These are phyloP conservation scores for Backusella westeae DNA, from an alignment of 192 early-diverging fungal species.

Conservation along the genomic window DNA sequence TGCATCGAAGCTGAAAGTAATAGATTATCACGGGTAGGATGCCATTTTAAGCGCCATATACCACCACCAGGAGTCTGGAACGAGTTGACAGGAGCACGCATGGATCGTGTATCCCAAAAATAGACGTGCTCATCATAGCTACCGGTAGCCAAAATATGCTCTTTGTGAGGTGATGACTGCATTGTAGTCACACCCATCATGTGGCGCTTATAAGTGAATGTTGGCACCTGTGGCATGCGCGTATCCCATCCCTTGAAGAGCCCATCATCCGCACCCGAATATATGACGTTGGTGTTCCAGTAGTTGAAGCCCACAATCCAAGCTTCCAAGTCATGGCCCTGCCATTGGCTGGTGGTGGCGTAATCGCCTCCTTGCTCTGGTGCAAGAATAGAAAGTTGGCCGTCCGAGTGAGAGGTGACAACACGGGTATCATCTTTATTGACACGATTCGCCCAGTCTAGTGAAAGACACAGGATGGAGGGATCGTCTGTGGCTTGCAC, in stretches of 20 bases:
- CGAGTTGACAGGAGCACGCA: constrained; percentile 71
- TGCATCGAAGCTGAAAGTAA: constrained; percentile 91
- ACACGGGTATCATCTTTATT: constrained; percentile 27
- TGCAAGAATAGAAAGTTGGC: constrained; percentile 55
- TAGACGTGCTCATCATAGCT: constrained; percentile 89
- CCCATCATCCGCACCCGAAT: constrained; percentile 84
- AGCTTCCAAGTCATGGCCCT: constrained; percentile 87
- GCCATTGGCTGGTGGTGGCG: constrained; percentile 51
- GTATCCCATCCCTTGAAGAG: constrained; percentile 87
- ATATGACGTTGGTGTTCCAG: constrained; percentile 70
- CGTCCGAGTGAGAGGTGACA: constrained; percentile 78
- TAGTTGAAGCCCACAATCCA: constrained; percentile 94
- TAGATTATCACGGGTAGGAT: constrained; percentile 60
- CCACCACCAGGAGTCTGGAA: constrained; percentile 82
- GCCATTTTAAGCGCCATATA: constrained; percentile 96
- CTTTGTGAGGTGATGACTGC: constrained; percentile 75
- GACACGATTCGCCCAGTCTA: constrained; percentile 85
- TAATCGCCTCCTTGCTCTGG: constrained; percentile 40
- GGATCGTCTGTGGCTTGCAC: constrained; percentile 44
- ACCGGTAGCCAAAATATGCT: constrained; percentile 83
- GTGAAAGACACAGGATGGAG: constrained; percentile 70
- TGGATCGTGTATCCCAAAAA: constrained; percentile 89
- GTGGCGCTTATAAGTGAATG: constrained; percentile 71
- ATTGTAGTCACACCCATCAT: constrained; percentile 91
- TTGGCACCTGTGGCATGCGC: constrained; percentile 53